These are phyloP conservation scores for Talaromyces sp. DNA, from an alignment of 2,329 filamentous ascomycete species.

Conservation along the genomic window DNA sequence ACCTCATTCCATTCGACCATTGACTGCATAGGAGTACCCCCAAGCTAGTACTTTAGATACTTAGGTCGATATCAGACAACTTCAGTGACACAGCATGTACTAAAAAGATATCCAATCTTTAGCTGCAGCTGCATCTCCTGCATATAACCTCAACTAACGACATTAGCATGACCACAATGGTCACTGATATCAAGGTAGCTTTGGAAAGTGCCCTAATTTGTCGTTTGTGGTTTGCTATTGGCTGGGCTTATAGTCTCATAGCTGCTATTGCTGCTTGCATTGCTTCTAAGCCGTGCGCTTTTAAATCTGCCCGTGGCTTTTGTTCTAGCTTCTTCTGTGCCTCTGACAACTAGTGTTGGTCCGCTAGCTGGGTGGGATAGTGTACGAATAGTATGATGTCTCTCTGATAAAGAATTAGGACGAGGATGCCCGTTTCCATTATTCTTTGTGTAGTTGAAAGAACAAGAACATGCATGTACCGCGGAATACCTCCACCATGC, in stretches of 20 bases:
- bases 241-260: not conserved
- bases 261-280: not conserved
- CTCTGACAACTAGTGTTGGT: not conserved
- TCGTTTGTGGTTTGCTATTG: not conserved
- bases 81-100: not conserved
- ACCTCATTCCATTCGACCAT: constrained; percentile 5
- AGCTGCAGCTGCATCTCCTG: constrained; percentile 3
- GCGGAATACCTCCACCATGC: not conserved
- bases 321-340: constrained; percentile 1
- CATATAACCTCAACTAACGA: not conserved
- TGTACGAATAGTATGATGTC: not conserved
- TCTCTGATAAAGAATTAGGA: not conserved
- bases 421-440: not conserved
- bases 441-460: not conserved
- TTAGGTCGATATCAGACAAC: not conserved
- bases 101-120: not conserved
- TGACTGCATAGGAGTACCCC: not conserved
- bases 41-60: not conserved
- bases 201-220: not conserved
- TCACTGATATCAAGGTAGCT: not conserved
- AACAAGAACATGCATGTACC: not conserved
- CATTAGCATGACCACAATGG: not conserved
- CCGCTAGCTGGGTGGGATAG: not conserved
- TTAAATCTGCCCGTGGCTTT: constrained; percentile 10
- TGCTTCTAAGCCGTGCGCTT: constrained; percentile 14